Base-by-base conservation (phyloP, 208 protist genomes). In the Crithidia fasciculata region DNA sequence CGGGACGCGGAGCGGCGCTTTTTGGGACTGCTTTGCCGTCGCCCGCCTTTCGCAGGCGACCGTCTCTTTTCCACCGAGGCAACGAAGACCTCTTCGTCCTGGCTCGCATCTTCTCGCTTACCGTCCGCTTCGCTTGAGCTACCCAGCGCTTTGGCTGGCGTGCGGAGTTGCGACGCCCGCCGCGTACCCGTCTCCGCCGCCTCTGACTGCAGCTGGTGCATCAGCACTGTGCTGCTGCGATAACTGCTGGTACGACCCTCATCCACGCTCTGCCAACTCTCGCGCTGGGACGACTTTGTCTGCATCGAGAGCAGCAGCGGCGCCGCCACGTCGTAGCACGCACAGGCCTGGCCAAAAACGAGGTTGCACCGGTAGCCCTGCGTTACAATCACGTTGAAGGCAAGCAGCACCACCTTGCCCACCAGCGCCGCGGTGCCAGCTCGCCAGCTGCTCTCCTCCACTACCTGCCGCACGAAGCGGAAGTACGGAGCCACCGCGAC, bases 321-420 rank as follows among this genome's bases (percentile, higher is more conserved):
- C 0, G 86, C 83, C 10, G 92, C 83, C 16, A 79, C 72, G 52
- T 90, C 81, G 76, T 95, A 95, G 83, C 91, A 95, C 15, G 80
- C 77, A 28, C 80, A 93, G 8, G 91, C 91, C 75, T 93, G 91
- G 4, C 91, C 91, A 81, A 93, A 93, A 65, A 84, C 66, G 16
- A 95, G 72, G 69, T 89, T 93, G 59, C 82, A 83, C 40, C 88
- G 83, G 36, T 88, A 78, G 36, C 73, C 76, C 37, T 84, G 68
- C 5, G 69, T 80, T 19, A 89, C 63, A 43, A 95, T 70, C 12
- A 95, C 91, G 72, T 93, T 81, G 58, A 88, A 86, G 10, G 91
- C 76, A 39, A 96, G 80, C 36, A 89, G 66, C 8, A 80, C 83
- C 12, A 93, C 81, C 58, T 86, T 82, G 49, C 75, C 78, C 15